Percentiles rank a stretch among this genome's conserved stretches.
These are phyloP conservation scores for Bacidia gigantensis DNA, from an alignment of 495 filamentous ascomycete species.

Conservation along the genomic window DNA sequence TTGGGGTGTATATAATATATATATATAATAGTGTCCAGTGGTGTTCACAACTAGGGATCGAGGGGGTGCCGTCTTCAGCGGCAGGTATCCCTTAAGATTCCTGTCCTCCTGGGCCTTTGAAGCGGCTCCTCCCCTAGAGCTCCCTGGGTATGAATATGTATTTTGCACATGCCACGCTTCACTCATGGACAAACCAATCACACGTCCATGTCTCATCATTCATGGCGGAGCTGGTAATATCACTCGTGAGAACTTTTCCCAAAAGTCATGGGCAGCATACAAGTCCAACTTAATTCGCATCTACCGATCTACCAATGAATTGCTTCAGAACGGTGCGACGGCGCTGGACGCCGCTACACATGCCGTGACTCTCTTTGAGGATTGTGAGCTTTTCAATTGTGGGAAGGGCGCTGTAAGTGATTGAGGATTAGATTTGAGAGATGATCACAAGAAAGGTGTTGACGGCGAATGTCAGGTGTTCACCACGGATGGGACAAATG, in stretches of 20 bases:
- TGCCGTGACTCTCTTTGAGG: constrained; percentile 65
- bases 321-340: constrained; percentile 31
- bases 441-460: not conserved
- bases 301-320: constrained; percentile 31
- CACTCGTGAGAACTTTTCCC: constrained; percentile 50
- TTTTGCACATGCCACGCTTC: too few relatives aligned
- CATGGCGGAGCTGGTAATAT: constrained; percentile 84
- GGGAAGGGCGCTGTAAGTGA: constrained; percentile 58
- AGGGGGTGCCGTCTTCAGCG: too few relatives aligned
- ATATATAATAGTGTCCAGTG: too few relatives aligned
- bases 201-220: constrained; percentile 55
- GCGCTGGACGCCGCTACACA: constrained; percentile 62
- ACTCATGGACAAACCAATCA: not conserved
- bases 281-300: constrained; percentile 50
- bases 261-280: constrained; percentile 44
- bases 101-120: too few relatives aligned
- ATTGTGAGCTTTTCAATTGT: constrained; percentile 74
- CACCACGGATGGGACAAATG: constrained; percentile 65
- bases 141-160: too few relatives aligned
- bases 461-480: constrained; percentile 36
- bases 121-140: too few relatives aligned
- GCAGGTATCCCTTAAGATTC: too few relatives aligned
- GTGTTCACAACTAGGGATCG: too few relatives aligned
- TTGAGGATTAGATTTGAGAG: not conserved
- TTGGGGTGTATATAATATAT: constrained; percentile 6